Conservation (phyloP, 768 basidiomycete genomes). For the Mycena epipterygia region DNA sequence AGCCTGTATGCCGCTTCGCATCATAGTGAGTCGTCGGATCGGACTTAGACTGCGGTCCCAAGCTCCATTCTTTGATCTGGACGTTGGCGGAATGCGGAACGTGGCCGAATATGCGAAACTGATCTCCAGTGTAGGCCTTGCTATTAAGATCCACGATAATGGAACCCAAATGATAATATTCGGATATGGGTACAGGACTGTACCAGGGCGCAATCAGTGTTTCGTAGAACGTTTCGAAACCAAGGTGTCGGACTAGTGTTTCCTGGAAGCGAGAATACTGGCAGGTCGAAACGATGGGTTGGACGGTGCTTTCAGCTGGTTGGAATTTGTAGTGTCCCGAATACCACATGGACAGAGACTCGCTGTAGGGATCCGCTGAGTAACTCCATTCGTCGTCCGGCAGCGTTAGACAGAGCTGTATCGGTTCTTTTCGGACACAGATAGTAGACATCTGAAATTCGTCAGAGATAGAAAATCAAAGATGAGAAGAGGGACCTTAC, state of each 20-base stretch:
- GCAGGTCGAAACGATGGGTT: neutral
- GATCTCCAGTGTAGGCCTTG: no score
- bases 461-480: no score
- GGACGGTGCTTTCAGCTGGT: neutral
- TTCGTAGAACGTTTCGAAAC: neutral
- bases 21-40: neutral
- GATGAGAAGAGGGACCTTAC: no score
- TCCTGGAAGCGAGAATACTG: neutral
- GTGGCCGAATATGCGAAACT: neutral
- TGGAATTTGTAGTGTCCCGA: neutral
- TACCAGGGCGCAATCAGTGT: neutral
- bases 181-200: neutral
- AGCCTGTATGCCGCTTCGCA: neutral
- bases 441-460: no score
- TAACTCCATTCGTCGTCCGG: neutral
- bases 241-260: neutral
- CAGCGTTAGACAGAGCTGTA: neutral
- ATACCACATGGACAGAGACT: neutral
- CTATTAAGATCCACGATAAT: neutral
- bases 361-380: neutral
- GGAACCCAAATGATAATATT: neutral
- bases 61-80: neutral
- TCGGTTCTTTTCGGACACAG: constrained; percentile 1
- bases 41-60: neutral
- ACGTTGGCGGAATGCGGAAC: neutral